Base-by-base conservation (phyloP, 2,329 filamentous ascomycete genomes). In the Acrodontium crateriforme region DNA sequence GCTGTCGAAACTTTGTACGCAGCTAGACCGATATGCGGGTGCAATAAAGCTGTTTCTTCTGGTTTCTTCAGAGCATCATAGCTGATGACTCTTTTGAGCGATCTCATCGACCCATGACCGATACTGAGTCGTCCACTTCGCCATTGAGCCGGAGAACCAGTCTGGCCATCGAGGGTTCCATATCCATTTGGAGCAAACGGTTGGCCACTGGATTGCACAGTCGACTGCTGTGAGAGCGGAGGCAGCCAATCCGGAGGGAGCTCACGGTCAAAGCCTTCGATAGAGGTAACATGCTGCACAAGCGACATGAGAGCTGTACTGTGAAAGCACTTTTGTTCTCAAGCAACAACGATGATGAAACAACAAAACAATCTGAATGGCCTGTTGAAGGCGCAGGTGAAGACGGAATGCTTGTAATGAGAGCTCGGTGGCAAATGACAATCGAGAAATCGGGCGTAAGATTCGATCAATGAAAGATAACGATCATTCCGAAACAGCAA, bases 201-300 rank as follows among this genome's bases (percentile, higher is more conserved):
- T 5, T 4, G 8, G 13, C 8, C 13, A 27, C 29, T 38, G 18
- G 31, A 37, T 30, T 26, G 28, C 31, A 27, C 34, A 29, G 26
- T 35, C 24, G 23, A 25, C 25, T 29, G 32, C 6, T 25, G 26
- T 9, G 33, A 30, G 3, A 4, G 15, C 10, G 37, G 26, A 16
- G 31, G 21, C 24, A 36, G 16, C 35, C 35, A 38, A 6, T 44
- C 28, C 37, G 38, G 17, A 9, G 34, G 27, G 13, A 35, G 25
- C 24, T 63, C 56, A 32, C 59, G 53, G 41, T 67, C 63, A 25
- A 51, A 51, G 37, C 63, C 63, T 43, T 66, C 62, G 41, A 62
- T 53, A 28, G 55, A 52, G 25, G 60, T 60, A 31, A 67, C 62
- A 45, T 65, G 63, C 45, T 66, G 63, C 33, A 63, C 53, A 28